Evolutionary conservation across 2,329 filamentous ascomycete species (phyloP).

Genomic region (Colletotrichum liaoningense): DNA sequence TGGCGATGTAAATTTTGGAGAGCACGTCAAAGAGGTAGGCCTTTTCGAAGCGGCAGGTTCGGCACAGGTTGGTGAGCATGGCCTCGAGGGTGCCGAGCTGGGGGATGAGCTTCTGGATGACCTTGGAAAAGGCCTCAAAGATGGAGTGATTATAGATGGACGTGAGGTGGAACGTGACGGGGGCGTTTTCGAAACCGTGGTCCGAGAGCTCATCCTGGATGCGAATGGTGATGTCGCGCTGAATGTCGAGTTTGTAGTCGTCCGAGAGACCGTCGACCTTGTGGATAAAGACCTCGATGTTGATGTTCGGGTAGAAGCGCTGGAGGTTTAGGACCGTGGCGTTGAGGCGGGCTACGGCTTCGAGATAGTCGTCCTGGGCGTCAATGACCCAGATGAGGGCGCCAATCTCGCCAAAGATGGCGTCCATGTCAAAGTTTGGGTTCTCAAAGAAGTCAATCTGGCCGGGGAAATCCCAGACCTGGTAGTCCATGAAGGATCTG

Average conservation of each 20-base stretch:
- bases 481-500: constrained; percentile 99
- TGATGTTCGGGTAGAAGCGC: constrained; percentile 89
- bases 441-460: constrained; percentile 92
- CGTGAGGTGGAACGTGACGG: constrained; percentile 94
- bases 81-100: constrained; percentile 93
- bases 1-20: constrained; percentile 98
- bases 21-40: constrained; percentile 98
- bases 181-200: constrained; percentile 91
- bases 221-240: constrained; percentile 94
- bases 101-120: constrained; percentile 97
- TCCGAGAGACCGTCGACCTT: constrained; percentile 98
- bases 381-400: constrained; percentile 99
- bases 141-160: constrained; percentile 99
- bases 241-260: constrained; percentile 95
- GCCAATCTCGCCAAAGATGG: constrained; percentile 93
- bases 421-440: constrained; percentile 88
- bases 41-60: constrained; percentile 95
- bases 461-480: constrained; percentile 97
- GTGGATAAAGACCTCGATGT: constrained; percentile 98
- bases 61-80: constrained; percentile 92
- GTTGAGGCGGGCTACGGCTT: constrained; percentile 88
- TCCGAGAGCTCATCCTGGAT: constrained; percentile 97
- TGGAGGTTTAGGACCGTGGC: constrained; percentile 90
- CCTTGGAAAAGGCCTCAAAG: constrained; percentile 98
- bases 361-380: constrained; percentile 96